These are phyloP conservation scores for Warburgia ugandensis DNA, from an alignment of 164 flowering plant species.

Conservation along the genomic window DNA sequence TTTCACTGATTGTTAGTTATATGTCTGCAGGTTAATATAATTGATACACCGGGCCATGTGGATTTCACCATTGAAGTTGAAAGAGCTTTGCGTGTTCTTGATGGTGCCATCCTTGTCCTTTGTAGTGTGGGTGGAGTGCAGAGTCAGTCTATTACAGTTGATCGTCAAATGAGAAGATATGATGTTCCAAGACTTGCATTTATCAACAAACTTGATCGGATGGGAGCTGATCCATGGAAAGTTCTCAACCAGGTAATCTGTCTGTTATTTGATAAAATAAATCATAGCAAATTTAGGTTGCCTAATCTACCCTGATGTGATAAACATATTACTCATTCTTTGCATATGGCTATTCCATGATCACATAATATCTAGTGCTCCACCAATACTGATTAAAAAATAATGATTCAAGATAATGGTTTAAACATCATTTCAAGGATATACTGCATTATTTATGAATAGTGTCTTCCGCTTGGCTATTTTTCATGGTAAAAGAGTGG, in stretches of 20 bases:
- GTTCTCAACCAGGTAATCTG: slow-evolving; percentile 76
- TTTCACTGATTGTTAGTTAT: background rate
- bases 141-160: slow-evolving; percentile 98
- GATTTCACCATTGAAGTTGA: slow-evolving; percentile 99
- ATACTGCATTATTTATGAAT: too few species aligned
- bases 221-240: slow-evolving; percentile 99
- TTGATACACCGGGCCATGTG: slow-evolving; percentile 98
- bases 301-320: too few species aligned
- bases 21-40: slow-evolving; percentile 76
- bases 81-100: slow-evolving; percentile 97
- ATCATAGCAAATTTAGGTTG: background rate
- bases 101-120: slow-evolving; percentile 97
- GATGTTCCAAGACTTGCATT: slow-evolving; percentile 95
- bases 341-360: too few species aligned
- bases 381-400: too few species aligned
- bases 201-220: slow-evolving; percentile 94
- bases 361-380: too few species aligned
- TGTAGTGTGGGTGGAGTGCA: slow-evolving; percentile 99
- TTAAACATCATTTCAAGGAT: too few species aligned
- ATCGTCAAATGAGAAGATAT: slow-evolving; percentile 98
- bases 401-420: too few species aligned
- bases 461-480: too few species aligned
- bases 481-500: too few species aligned
- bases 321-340: too few species aligned
- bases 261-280: background rate